Percentiles rank a stretch among this genome's conserved stretches.
Evolutionary conservation across 257 asterid species (phyloP).

Genomic region (Verbascum thapsus): DNA sequence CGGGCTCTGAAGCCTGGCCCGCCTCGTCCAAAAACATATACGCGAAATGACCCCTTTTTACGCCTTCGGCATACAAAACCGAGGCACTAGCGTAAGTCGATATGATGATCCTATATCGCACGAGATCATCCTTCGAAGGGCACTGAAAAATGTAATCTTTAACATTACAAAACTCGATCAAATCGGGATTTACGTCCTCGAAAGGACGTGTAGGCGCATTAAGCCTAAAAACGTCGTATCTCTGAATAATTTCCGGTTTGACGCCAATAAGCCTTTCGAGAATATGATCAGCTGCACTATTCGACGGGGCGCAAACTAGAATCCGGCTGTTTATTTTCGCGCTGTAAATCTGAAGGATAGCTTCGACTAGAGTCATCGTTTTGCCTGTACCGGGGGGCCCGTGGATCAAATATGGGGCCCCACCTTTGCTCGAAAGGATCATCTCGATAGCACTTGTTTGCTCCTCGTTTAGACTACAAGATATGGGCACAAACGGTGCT

Average conservation of each 20-base stretch:
- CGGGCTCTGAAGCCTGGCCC: constrained; percentile 98
- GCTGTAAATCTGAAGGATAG: constrained; percentile 69
- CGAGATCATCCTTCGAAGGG: constrained; percentile 54
- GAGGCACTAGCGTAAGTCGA: constrained; percentile 82
- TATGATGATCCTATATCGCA: constrained; percentile 54
- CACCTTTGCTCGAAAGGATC: constrained; percentile 77
- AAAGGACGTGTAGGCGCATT: constrained; percentile 76
- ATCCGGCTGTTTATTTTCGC: constrained; percentile 40
- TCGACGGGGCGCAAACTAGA: constrained; percentile 96
- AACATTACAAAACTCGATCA: constrained; percentile 51
- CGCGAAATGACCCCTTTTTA: constrained; percentile 71
- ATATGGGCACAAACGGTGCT: constrained; percentile 51
- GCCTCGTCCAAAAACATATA: constrained; percentile 95
- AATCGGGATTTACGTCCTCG: constrained; percentile 67
- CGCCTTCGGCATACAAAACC: constrained; percentile 65
- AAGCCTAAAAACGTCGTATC: constrained; percentile 68
- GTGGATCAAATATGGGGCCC: constrained; percentile 78
- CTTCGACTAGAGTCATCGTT: constrained; percentile 80
- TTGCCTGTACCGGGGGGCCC: constrained; percentile 99
- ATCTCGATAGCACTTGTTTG: constrained; percentile 64
- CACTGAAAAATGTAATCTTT: constrained; percentile 59
- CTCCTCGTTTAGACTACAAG: constrained; percentile 61
- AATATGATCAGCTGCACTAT: constrained; percentile 84
- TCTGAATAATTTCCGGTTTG: constrained; percentile 32
- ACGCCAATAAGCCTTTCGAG: constrained; percentile 63